Conservation (phyloP, 2,329 filamentous ascomycete genomes). For the Coniella lustricola region DNA sequence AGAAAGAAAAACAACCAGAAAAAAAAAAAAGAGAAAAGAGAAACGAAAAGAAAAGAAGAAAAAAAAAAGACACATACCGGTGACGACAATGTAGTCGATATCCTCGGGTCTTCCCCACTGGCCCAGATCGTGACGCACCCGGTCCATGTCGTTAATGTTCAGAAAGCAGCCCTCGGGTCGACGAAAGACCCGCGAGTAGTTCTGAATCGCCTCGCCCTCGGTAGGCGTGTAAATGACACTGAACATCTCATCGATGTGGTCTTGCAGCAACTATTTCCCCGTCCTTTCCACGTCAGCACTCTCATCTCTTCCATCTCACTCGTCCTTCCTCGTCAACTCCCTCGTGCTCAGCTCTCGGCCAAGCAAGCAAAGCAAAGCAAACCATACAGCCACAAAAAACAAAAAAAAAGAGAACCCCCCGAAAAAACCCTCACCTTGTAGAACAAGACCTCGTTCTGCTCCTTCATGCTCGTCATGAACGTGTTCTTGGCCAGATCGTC, state of each 20-base stretch:
- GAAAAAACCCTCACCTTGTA: slow-evolving; percentile 49
- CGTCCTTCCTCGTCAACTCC: too few species aligned
- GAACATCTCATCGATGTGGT: slow-evolving; percentile 82
- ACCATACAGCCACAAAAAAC: rapidly evolving
- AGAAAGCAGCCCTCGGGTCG: slow-evolving; percentile 75
- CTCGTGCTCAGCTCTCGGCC: too few species aligned
- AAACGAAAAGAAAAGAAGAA: not conserved
- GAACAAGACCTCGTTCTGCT: slow-evolving; percentile 79
- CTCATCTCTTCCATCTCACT: too few species aligned
- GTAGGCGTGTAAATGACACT: slow-evolving; percentile 87
- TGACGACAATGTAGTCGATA: slow-evolving; percentile 83
- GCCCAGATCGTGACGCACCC: slow-evolving; percentile 58
- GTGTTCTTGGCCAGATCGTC: slow-evolving; percentile 77
- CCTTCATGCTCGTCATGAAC: slow-evolving; percentile 76
- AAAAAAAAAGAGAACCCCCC: not conserved
- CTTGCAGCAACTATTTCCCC: slow-evolving; percentile 54
- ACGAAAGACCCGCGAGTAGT: slow-evolving; percentile 73
- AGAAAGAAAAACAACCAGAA: too few species aligned
- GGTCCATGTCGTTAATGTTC: slow-evolving; percentile 61
- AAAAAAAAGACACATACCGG: slow-evolving; percentile 42
- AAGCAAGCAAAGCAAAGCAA: too few species aligned
- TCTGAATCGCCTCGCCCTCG: slow-evolving; percentile 80
- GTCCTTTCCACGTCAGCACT: slow-evolving; percentile 1
- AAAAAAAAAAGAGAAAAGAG: too few species aligned
- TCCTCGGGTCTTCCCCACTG: slow-evolving; percentile 66